Base-by-base conservation (phyloP, 2,329 filamentous ascomycete genomes). In the Pseudogymnoascus destructans region DNA sequence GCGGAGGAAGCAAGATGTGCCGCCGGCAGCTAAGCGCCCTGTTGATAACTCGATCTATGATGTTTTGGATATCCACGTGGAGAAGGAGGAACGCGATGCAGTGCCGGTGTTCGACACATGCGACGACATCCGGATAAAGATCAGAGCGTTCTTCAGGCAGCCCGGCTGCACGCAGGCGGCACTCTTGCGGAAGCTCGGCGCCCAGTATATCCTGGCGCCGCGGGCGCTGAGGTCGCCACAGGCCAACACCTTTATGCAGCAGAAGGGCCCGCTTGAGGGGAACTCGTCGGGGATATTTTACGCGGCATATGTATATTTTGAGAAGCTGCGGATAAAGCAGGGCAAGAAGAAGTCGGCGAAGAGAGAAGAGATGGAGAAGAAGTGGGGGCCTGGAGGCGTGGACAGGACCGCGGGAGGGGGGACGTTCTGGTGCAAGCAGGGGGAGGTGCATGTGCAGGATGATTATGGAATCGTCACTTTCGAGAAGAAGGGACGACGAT, bases 91-190 rank as follows among this genome's bases (percentile, higher is more conserved):
- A 0, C 64, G 67, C 0, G 71, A 73, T 32, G 64, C 59, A 0
- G 78, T 82, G 5, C 68, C 70, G 0, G 69, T 84, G 30, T 82
- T 71, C 64, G 79, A 83, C 61, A 78, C 75, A 4, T 83, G 79
- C 68, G 76, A 82, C 62, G 77, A 79, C 56, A 66, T 83, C 11
- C 75, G 80, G 52, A 74, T 72, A 65, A 82, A 83, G 70, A 81
- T 83, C 64, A 72, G 72, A 23, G 73, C 73, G 0, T 69, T 78
- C 60, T 70, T 83, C 8, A 66, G 68, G n/a, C 70, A 74, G 52
- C 70, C 74, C 0, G 70, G 70, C 42, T 70, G 80, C 56, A 80
- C 75, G 0, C 74, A 79, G 64, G 76, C 79, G 0, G 71, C 69
- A 9, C 79, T 84, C 65, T 70, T 74, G 23, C 74, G 78, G 33